phyloP scores from a whole-genome alignment of 2,329 filamentous ascomycete genomes.

The Hypocrella siamensis region DNA sequence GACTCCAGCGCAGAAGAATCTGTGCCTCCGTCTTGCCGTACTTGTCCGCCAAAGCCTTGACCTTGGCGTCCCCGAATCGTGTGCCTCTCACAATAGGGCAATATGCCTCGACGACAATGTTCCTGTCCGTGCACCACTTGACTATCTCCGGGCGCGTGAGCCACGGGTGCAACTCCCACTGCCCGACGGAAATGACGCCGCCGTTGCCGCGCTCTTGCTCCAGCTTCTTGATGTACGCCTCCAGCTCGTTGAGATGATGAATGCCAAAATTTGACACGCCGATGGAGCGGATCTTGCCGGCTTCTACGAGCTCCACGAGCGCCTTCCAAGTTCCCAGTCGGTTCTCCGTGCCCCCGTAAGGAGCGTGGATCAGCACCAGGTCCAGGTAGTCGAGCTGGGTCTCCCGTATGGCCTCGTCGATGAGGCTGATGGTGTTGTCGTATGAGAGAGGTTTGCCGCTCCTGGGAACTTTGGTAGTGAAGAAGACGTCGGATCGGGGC shows the following conservation, averaged over 20 bases:
- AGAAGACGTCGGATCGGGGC: constrained; percentile 33
- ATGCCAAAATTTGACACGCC: constrained; percentile 52
- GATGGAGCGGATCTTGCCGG: constrained; percentile 43
- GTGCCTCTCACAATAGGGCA: constrained; percentile 48
- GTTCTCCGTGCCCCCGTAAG: constrained; percentile 37
- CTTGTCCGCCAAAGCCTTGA: constrained; percentile 52
- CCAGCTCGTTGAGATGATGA: constrained; percentile 45
- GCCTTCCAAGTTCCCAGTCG: constrained; percentile 47
- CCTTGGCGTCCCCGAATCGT: constrained; percentile 51
- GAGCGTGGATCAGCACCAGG: constrained; percentile 46
- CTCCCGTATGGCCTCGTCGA: constrained; percentile 46
- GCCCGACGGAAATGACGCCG: constrained; percentile 66
- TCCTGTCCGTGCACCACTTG: constrained; percentile 53
- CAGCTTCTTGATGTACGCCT: constrained; percentile 42
- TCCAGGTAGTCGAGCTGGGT: constrained; percentile 53
- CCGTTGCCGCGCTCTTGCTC: constrained; percentile 47
- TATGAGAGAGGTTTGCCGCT: constrained; percentile 31
- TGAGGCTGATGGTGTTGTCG: constrained; percentile 43
- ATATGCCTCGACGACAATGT: constrained; percentile 48
- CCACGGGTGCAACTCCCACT: constrained; percentile 88
- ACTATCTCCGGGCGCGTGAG: constrained; percentile 64
- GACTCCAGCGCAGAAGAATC: constrained; percentile 63
- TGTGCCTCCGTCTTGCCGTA: constrained; percentile 62
- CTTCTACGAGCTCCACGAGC: constrained; percentile 46
- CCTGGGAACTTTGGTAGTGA: constrained; percentile 40